Conservation (phyloP, 1,284 basidiomycete species). For the Mycena sp. region DNA sequence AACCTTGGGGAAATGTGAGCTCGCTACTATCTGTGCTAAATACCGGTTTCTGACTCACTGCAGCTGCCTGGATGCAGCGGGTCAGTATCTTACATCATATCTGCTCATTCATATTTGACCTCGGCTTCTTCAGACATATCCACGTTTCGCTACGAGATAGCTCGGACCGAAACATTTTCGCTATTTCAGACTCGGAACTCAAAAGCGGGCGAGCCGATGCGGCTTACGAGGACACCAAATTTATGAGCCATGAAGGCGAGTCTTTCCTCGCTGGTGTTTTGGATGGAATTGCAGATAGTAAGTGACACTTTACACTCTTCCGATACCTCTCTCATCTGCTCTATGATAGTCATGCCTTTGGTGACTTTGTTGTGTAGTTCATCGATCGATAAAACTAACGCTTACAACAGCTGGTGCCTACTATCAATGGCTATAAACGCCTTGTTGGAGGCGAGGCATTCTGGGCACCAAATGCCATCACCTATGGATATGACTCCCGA, state of each 20-base stretch:
- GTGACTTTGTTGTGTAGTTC: slow-evolving; percentile 58
- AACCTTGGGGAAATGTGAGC: slow-evolving; percentile 90
- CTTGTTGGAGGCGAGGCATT: slow-evolving; percentile 94
- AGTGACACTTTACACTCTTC: slow-evolving; percentile 32
- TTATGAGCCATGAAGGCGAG: slow-evolving; percentile 87
- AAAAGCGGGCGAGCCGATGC: slow-evolving; percentile 74
- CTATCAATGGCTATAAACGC: slow-evolving; percentile 97
- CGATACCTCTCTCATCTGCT: not conserved
- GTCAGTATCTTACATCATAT: slow-evolving; percentile 55
- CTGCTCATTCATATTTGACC: not conserved
- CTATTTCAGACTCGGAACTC: slow-evolving; percentile 68
- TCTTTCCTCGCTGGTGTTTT: slow-evolving; percentile 93
- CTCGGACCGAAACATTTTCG: slow-evolving; percentile 84
- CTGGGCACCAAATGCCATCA: slow-evolving; percentile 94
- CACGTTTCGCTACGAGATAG: slow-evolving; percentile 87
- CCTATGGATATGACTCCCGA: slow-evolving; percentile 96
- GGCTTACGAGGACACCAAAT: slow-evolving; percentile 83
- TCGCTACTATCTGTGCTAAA: slow-evolving; percentile 44
- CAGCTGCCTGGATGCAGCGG: slow-evolving; percentile 93
- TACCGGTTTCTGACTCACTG: slow-evolving; percentile 4
- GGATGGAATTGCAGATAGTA: slow-evolving; percentile 89
- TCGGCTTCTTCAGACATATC: slow-evolving; percentile 71
- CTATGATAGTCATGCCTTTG: slow-evolving; percentile 71
- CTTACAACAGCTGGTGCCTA: slow-evolving; percentile 79
- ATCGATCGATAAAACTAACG: too few relatives aligned